These are phyloP conservation scores for Aspergillus cejpii DNA, from an alignment of 2,329 filamentous ascomycete genomes.

Conservation along the genomic window DNA sequence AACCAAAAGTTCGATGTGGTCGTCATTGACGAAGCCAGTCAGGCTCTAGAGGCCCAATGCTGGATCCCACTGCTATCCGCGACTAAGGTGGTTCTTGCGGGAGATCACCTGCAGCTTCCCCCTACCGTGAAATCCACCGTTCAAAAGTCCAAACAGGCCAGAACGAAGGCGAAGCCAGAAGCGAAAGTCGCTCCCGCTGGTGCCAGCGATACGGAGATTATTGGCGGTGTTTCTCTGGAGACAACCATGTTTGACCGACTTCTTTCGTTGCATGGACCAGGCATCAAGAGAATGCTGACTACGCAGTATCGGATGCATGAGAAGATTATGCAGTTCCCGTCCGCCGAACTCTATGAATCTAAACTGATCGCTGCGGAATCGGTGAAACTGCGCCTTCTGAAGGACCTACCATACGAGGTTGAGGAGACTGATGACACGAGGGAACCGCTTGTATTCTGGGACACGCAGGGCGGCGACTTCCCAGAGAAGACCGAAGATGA, in stretches of 20 bases:
- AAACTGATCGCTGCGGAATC: constrained; percentile 72
- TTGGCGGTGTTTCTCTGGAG: constrained; percentile 61
- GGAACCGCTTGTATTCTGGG: constrained; percentile 86
- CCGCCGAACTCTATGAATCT: constrained; percentile 75
- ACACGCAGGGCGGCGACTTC: constrained; percentile 92
- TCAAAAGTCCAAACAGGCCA: constrained; percentile 42
- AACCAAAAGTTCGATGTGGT: constrained; percentile 84
- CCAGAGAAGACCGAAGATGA: constrained; percentile 74
- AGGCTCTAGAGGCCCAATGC: constrained; percentile 92
- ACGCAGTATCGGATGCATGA: constrained; percentile 98
- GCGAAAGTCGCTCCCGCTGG: constrained; percentile 30
- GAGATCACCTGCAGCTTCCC: constrained; percentile 88
- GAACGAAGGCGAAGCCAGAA: constrained; percentile 36
- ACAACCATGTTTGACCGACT: constrained; percentile 91
- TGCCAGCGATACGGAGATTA: constrained; percentile 33
- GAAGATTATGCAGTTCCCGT: constrained; percentile 90
- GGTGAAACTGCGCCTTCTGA: constrained; percentile 69
- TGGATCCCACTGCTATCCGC: constrained; percentile 82
- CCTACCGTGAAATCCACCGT: constrained; percentile 81
- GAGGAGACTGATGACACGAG: constrained; percentile 75
- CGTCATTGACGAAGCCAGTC: constrained; percentile 91
- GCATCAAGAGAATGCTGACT: constrained; percentile 89
- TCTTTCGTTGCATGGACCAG: constrained; percentile 68
- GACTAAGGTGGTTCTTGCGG: constrained; percentile 81
- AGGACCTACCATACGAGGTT: constrained; percentile 70